A percentile compares a stretch with the other conserved stretches of the same genome.
phyloP scores from a whole-genome alignment of 164 flowering plant genomes.

The grape (Vitis vinifera) region DNA sequence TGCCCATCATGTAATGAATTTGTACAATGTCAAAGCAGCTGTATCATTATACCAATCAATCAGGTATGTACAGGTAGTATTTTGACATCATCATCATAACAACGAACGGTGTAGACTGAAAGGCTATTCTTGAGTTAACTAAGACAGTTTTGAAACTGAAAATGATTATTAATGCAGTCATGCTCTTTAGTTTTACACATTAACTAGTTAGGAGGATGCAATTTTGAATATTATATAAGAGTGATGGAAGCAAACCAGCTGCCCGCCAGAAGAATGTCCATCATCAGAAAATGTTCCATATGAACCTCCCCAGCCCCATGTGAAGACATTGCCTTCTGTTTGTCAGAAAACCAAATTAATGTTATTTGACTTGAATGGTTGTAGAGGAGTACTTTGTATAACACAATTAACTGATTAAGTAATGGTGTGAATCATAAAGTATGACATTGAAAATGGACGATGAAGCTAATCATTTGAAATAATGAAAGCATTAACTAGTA shows the following conservation, averaged over 20 bases:
- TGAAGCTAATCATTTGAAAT: too few species aligned
- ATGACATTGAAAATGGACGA: too few species aligned
- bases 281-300: slow-evolving; percentile 91
- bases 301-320: slow-evolving; percentile 99
- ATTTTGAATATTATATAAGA: not conserved
- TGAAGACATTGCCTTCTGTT: slow-evolving; percentile 73
- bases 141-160: too few species aligned
- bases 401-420: not conserved
- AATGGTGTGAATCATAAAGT: not conserved
- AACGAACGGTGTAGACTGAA: too few species aligned
- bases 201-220: not conserved
- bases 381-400: not conserved
- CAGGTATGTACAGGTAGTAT: too few species aligned
- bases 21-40: too few species aligned
- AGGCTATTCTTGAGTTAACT: too few species aligned
- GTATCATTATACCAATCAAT: too few species aligned
- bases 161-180: not conserved
- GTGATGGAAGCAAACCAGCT: slow-evolving; percentile 67
- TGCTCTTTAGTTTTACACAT: not conserved
- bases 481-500: too few species aligned
- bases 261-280: slow-evolving; percentile 94
- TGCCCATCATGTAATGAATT: too few species aligned
- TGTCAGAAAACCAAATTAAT: not conserved
- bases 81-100: too few species aligned
- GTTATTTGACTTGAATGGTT: not conserved